Evolutionary conservation across 495 filamentous ascomycete genomes (phyloP).

Genomic region (Margaritispora aquatica): DNA sequence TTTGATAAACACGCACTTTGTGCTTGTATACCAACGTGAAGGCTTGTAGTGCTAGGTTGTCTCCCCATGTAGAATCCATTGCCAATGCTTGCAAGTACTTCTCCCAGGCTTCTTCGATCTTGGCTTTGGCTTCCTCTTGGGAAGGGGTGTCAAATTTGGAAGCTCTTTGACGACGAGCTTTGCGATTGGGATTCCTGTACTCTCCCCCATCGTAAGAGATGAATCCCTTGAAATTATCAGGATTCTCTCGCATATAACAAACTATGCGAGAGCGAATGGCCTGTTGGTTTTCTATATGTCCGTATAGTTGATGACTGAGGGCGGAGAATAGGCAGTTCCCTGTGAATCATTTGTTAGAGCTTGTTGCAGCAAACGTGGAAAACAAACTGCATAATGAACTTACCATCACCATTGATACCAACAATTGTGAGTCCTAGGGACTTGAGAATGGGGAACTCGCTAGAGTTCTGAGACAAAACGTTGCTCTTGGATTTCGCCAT

Average conservation of each 20-base stretch:
- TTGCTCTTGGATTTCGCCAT: not conserved
- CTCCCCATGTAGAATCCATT: slow-evolving; percentile 58
- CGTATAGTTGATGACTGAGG: slow-evolving; percentile 68
- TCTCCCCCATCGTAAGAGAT: slow-evolving; percentile 55
- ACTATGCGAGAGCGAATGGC: slow-evolving; percentile 56
- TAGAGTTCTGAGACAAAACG: not conserved
- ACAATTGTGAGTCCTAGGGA: slow-evolving; percentile 42
- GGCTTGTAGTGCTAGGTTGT: slow-evolving; percentile 66
- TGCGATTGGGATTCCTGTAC: slow-evolving; percentile 56
- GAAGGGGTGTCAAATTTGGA: slow-evolving; percentile 25
- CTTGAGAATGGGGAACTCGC: slow-evolving; percentile 42
- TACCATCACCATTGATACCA: slow-evolving; percentile 44
- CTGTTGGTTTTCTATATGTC: slow-evolving; percentile 48
- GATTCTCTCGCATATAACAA: slow-evolving; percentile 53
- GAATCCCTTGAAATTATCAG: slow-evolving; percentile 63
- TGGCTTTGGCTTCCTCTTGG: slow-evolving; percentile 35
- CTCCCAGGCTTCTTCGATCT: slow-evolving; percentile 58
- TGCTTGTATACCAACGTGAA: slow-evolving; percentile 57
- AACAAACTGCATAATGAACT: too few relatives aligned
- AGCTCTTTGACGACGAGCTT: slow-evolving; percentile 35
- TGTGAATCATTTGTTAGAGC: slow-evolving; percentile 22
- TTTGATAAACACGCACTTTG: slow-evolving; percentile 55
- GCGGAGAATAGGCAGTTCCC: slow-evolving; percentile 76
- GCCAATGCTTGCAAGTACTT: slow-evolving; percentile 55
- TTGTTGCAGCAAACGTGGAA: not conserved